These are phyloP conservation scores for Yamadazyma olivae DNA, from an alignment of 805 yeast genomes.

Conservation along the genomic window DNA sequence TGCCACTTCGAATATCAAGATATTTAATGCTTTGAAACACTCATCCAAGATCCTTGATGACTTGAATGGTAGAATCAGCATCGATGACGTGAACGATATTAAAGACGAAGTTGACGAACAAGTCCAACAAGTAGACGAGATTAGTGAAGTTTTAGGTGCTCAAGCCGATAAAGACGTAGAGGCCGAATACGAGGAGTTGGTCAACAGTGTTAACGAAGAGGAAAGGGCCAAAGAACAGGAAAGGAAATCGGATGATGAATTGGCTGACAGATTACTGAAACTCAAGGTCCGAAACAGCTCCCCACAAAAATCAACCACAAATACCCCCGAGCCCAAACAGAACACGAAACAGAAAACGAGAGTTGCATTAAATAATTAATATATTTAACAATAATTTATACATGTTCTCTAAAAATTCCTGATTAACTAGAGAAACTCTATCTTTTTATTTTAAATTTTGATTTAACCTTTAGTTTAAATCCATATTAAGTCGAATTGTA, in stretches of 20 bases:
- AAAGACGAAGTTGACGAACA: constrained; percentile 28
- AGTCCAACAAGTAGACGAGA: constrained; percentile 23
- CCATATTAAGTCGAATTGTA: too few relatives aligned
- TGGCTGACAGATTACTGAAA: background rate
- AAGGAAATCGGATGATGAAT: constrained; percentile 1
- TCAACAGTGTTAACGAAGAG: constrained; percentile 17
- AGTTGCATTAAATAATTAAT: background rate
- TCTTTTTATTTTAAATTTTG: too few relatives aligned
- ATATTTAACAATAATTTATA: constrained; percentile 1
- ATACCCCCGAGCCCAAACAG: too few relatives aligned
- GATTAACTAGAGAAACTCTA: background rate
- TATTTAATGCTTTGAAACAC: constrained; percentile 23
- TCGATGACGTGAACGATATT: constrained; percentile 25
- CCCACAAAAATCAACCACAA: too few relatives aligned
- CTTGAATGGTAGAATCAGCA: constrained; percentile 24
- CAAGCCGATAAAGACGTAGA: constrained; percentile 26
- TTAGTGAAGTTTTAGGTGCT: constrained; percentile 20
- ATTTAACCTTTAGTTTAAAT: too few relatives aligned
- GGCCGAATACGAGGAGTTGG: constrained; percentile 30
- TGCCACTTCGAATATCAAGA: constrained; percentile 24
- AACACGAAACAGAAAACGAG: too few relatives aligned
- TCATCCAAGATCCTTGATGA: constrained; percentile 23
- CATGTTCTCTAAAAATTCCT: constrained; percentile 1
- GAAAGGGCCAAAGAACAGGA: background rate
- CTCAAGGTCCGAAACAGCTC: background rate